phyloP scores from a whole-genome alignment of 306 rosid genomes.

The Cicer pinnatifidum region DNA sequence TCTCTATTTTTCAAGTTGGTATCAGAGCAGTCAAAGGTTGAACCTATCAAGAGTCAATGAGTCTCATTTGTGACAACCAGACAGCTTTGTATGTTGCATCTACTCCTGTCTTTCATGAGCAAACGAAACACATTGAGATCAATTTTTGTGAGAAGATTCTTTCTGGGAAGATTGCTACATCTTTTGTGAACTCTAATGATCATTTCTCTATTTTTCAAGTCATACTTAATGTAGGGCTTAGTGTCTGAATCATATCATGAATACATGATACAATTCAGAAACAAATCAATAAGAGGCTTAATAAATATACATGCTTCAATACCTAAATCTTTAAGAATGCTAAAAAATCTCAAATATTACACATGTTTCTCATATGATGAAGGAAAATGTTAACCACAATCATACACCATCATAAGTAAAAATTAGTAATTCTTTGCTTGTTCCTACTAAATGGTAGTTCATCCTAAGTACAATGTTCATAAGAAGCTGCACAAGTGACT shows the following conservation, averaged over 20 bases:
- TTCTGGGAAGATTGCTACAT: too few species aligned
- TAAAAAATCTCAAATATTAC: constrained; percentile 13
- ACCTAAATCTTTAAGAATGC: constrained; percentile 5
- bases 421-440: neutral
- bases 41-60: too few species aligned
- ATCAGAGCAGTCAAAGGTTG: too few species aligned
- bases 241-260: neutral
- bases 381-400: neutral
- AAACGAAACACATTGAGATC: too few species aligned
- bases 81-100: too few species aligned
- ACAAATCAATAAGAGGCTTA: neutral
- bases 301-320: constrained; percentile 7
- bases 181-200: too few species aligned
- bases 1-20: too few species aligned
- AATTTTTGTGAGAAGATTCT: too few species aligned
- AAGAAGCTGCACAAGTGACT: neutral
- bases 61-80: too few species aligned
- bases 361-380: neutral
- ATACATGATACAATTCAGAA: neutral
- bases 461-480: neutral
- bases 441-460: neutral
- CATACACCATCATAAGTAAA: neutral
- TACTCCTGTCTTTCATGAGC: too few species aligned
- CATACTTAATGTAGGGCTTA: constrained; percentile 7
- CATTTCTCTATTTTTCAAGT: too few species aligned